Percentiles rank a stretch among this genome's conserved stretches.
Evolutionary conservation across 2,329 filamentous ascomycete species (phyloP).

Genomic region (Aspergillus brasiliensis): DNA sequence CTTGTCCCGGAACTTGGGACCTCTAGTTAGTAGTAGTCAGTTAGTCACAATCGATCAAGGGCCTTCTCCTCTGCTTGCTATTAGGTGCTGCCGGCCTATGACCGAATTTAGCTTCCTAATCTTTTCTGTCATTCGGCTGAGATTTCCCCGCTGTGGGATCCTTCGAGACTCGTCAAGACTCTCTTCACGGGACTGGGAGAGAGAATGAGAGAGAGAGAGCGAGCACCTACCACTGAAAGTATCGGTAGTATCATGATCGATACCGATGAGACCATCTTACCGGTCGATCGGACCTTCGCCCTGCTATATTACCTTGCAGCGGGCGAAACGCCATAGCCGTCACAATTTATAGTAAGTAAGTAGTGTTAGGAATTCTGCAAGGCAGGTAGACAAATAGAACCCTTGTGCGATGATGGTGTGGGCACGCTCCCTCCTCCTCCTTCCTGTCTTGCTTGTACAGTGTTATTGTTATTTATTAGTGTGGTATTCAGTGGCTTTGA

Average conservation of each 20-base stretch:
- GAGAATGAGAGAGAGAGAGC: no score
- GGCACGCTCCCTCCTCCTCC: background rate
- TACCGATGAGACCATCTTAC: conserved; percentile 2
- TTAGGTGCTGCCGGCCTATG: no score
- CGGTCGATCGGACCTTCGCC: conserved; percentile 14
- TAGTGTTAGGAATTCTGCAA: conserved; percentile 2
- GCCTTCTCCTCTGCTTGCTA: background rate
- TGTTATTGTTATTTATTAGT: background rate
- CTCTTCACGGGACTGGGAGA: background rate
- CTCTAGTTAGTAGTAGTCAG: no score
- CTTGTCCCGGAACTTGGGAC: conserved; percentile 21
- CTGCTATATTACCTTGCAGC: conserved; percentile 19
- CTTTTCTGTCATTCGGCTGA: background rate
- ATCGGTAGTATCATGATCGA: conserved; percentile 6
- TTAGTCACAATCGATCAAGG: conserved; percentile 13
- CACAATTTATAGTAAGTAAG: conserved; percentile 1
- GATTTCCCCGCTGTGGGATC: background rate
- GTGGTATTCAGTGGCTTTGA: background rate
- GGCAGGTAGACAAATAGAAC: background rate
- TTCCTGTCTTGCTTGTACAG: background rate
- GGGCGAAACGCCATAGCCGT: conserved; percentile 17
- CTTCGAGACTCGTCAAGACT: background rate
- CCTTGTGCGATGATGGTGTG: no score
- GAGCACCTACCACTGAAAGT: background rate
- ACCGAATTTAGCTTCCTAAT: background rate